Base-by-base conservation (phyloP, 176 grass and related monocot species). In the Zoysia pacifica region DNA sequence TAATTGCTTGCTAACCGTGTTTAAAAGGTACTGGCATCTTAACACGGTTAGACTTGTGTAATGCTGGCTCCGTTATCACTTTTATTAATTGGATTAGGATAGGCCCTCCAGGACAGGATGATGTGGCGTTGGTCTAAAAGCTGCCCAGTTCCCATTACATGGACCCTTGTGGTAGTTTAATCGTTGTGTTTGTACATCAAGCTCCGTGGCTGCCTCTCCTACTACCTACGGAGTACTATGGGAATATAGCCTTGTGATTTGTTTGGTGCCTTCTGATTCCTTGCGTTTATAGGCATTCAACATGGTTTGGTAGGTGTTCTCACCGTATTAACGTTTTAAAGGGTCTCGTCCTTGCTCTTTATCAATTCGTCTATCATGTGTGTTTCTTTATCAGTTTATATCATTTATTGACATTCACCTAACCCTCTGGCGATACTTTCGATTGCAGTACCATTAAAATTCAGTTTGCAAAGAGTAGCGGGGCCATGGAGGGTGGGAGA, bases 111-210 rank as follows among this genome's bases (percentile, higher is more conserved):
- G 76, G 76, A 44, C 70, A 55, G 16, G 20, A 88, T 84, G 70
- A 80, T 75, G 81, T 80, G 86, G 76, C 69, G 81, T 79, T 69
- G 81, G 70, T 45, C 86, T 73, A 73, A 46, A 75, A 53, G 68
- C 44, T 83, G 80, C 68, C 14, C 28, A 28, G 28, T 28, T 28
- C 28, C 28, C 52, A 18, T 74, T 83, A 11, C 44, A 56, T 70
- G 16, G 47, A 18, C 6, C 69, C n/a, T 18, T 48, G 12, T 45
- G 42, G 42, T 81, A 59, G 70, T 76, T 85, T 48, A 68, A 41
- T 59, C 72, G 7, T 70, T 41, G 11, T 64, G 42, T 66, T 20
- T 69, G 48, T 43, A 69, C 18, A 47, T 38, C 56, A 58, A 10
- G 40, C 40, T 16, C 56, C 11, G 16, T 3, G 9, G 15, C 63